phyloP scores from a whole-genome alignment of 2,329 filamentous ascomycete species.

The Monilinia fructicola region DNA sequence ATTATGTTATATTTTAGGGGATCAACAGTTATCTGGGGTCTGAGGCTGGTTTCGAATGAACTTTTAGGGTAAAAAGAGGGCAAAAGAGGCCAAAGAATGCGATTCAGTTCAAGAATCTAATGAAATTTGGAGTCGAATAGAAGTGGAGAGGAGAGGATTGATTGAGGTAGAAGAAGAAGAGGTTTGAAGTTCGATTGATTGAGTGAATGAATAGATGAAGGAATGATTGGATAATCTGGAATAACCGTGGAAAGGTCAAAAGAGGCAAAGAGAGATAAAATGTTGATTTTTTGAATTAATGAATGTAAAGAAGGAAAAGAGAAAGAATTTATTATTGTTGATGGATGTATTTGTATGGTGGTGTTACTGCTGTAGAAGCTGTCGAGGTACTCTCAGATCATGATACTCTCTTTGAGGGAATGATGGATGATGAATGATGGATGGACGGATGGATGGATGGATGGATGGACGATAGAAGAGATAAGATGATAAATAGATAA shows the following conservation, averaged over 20 bases:
- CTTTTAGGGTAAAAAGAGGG: not conserved
- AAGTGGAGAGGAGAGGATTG: not conserved
- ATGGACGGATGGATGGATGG: not conserved
- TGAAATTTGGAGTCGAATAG: not conserved
- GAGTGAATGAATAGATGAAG: not conserved
- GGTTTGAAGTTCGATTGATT: not conserved
- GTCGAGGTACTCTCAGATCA: no score
- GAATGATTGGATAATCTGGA: not conserved
- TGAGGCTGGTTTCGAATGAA: constrained; percentile 15
- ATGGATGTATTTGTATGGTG: not conserved
- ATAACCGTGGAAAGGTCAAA: no score
- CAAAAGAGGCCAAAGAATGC: not conserved
- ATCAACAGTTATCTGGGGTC: not conserved
- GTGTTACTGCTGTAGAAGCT: not conserved
- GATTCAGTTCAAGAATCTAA: not conserved
- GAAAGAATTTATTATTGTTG: no score
- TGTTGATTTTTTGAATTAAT: no score
- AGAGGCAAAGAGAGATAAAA: no score
- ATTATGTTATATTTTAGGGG: constrained; percentile 13
- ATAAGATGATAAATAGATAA: no score
- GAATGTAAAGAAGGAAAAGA: no score
- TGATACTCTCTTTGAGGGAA: not conserved
- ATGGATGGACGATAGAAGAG: no score
- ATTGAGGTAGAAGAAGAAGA: constrained; percentile 1
- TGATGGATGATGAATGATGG: not conserved